These are phyloP conservation scores for Candolleomyces eurysporus DNA, from an alignment of 768 basidiomycete species.

Conservation along the genomic window DNA sequence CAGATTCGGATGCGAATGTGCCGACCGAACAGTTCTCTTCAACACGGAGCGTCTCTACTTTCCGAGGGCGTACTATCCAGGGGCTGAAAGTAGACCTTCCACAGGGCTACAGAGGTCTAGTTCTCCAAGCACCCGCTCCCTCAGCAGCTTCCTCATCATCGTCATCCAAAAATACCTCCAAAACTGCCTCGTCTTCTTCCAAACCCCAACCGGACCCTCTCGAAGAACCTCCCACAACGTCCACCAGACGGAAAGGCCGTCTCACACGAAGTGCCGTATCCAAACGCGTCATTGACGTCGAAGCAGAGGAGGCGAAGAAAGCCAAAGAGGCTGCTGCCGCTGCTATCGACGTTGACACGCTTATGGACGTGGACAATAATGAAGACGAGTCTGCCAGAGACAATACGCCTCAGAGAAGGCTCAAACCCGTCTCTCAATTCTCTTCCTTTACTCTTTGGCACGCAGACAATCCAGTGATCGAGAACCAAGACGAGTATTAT, in stretches of 20 bases:
- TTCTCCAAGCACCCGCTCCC: conserved; percentile 38
- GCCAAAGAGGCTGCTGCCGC: not conserved
- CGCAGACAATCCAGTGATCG: conserved; percentile 69
- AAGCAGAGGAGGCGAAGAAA: not conserved
- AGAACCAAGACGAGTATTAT: conserved; percentile 68
- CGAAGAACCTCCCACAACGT: conserved; percentile 9
- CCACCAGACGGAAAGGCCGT: conserved; percentile 22
- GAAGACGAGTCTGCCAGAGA: not conserved
- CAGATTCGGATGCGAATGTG: not conserved
- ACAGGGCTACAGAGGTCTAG: conserved; percentile 63
- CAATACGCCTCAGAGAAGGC: not conserved
- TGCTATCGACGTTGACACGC: not conserved
- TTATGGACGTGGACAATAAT: conserved; percentile 1
- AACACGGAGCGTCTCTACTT: conserved; percentile 57
- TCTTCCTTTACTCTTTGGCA: conserved; percentile 73
- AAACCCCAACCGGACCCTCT: conserved; percentile 8
- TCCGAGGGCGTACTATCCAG: conserved; percentile 74
- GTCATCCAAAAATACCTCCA: conserved; percentile 2
- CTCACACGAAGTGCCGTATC: conserved; percentile 25
- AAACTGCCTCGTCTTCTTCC: too few species aligned
- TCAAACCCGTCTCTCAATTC: conserved; percentile 50
- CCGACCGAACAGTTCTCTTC: not conserved
- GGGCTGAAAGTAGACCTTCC: conserved; percentile 64
- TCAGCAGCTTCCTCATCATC: not conserved
- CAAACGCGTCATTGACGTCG: conserved; percentile 23